A percentile compares a stretch with the other conserved stretches of the same genome.
Conservation (phyloP, 306 rosid genomes). For the Macrotyloma uniflorum region DNA sequence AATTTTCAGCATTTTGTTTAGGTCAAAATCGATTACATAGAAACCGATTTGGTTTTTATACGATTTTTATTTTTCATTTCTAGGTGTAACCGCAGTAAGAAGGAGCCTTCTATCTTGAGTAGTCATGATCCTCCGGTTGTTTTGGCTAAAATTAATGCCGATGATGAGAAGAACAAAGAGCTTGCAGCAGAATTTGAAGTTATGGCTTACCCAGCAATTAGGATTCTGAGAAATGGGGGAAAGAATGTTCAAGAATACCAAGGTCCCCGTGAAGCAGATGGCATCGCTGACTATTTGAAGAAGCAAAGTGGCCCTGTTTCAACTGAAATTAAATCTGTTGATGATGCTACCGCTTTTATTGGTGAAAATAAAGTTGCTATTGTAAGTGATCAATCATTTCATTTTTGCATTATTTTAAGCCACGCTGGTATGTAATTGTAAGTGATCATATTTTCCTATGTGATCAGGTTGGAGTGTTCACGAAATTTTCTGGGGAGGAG, state of each 20-base stretch:
- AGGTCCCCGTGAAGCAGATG: slow-evolving; percentile 81
- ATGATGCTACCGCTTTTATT: slow-evolving; percentile 57
- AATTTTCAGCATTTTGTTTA: neutral
- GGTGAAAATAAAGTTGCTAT: slow-evolving; percentile 64
- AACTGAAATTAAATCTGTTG: slow-evolving; percentile 61
- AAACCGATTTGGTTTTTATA: neutral
- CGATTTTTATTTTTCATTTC: neutral
- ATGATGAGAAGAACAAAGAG: slow-evolving; percentile 58
- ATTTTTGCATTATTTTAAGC: neutral
- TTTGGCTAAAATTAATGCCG: slow-evolving; percentile 76
- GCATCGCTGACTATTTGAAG: slow-evolving; percentile 74
- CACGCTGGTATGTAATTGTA: neutral
- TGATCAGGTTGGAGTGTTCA: slow-evolving; percentile 76
- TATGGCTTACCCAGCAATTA: slow-evolving; percentile 74
- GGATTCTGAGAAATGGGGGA: slow-evolving; percentile 78
- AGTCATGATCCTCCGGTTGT: slow-evolving; percentile 61
- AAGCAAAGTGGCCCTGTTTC: slow-evolving; percentile 79
- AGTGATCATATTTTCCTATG: neutral
- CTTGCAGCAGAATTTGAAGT: slow-evolving; percentile 55
- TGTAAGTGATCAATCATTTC: slow-evolving; percentile 48
- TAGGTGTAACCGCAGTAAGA: slow-evolving; percentile 92
- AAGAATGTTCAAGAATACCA: slow-evolving; percentile 70
- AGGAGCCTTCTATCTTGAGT: slow-evolving; percentile 70
- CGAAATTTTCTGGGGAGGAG: slow-evolving; percentile 74
- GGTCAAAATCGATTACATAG: neutral